These are phyloP conservation scores for Opeltia flavorubescens DNA, from an alignment of 495 filamentous ascomycete genomes.

Conservation along the genomic window DNA sequence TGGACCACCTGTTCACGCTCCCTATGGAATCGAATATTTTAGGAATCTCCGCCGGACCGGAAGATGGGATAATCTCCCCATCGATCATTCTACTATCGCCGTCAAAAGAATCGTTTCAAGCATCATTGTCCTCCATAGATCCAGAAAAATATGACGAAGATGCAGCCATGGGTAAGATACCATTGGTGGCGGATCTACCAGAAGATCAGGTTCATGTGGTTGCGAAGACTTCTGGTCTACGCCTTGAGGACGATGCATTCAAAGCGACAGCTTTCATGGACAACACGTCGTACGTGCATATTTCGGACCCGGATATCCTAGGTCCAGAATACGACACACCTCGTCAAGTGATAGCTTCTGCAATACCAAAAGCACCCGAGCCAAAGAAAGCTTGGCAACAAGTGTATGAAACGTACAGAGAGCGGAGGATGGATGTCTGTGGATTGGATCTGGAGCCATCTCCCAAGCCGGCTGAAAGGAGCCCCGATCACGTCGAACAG, in stretches of 20 bases:
- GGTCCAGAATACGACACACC: slow-evolving; percentile 32
- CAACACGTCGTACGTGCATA: slow-evolving; percentile 25
- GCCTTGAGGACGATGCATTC: slow-evolving; percentile 18
- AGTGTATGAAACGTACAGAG: slow-evolving; percentile 19
- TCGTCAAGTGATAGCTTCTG: slow-evolving; percentile 16
- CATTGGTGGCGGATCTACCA: slow-evolving; percentile 9
- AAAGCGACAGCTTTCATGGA: slow-evolving; percentile 25
- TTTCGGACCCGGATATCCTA: slow-evolving; percentile 27
- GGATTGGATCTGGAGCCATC: slow-evolving; percentile 20
- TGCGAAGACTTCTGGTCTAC: slow-evolving; percentile 9
- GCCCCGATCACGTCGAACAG: too few species aligned
- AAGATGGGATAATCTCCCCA: not conserved
- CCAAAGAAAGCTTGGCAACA: slow-evolving; percentile 30
- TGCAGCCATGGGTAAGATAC: slow-evolving; percentile 9
- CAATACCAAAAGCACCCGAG: slow-evolving; percentile 24
- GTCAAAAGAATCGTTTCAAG: slow-evolving; percentile 8
- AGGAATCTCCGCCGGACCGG: slow-evolving; percentile 9
- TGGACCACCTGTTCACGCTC: slow-evolving; percentile 29
- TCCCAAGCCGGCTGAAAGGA: not conserved
- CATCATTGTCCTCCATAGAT: slow-evolving; percentile 4
- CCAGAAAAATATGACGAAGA: slow-evolving; percentile 10
- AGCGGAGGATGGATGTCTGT: slow-evolving; percentile 22
- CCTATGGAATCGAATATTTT: slow-evolving; percentile 18
- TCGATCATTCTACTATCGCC: slow-evolving; percentile 14
- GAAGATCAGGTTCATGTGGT: slow-evolving; percentile 15